Conservation (phyloP, 108 stramenopile species). For the Fistulifera pelliculosa region DNA sequence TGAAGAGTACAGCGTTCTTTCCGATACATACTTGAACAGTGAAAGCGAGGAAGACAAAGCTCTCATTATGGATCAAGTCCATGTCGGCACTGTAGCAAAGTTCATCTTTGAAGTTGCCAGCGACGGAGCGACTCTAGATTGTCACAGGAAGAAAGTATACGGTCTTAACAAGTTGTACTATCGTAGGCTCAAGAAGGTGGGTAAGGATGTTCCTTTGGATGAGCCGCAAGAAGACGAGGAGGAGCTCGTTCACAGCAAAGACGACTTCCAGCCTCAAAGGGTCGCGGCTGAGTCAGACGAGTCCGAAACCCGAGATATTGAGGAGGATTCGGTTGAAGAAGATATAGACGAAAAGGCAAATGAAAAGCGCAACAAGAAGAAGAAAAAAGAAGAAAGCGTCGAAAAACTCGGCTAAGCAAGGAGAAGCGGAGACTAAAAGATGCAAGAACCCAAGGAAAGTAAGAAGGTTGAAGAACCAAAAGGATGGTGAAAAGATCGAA, state of each 20-base stretch:
- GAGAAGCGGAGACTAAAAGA: conserved; percentile 1
- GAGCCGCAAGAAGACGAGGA: conserved; percentile 29
- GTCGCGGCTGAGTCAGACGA: neutral
- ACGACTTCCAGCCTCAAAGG: neutral
- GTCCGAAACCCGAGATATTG: neutral
- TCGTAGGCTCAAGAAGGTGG: conserved; percentile 59
- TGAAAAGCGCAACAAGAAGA: conserved; percentile 18
- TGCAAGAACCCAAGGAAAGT: conserved; percentile 14
- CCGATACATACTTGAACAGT: conserved; percentile 24
- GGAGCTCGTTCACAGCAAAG: neutral
- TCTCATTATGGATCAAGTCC: conserved; percentile 59
- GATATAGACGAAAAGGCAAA: conserved; percentile 10
- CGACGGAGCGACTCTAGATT: conserved; percentile 55
- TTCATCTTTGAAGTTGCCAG: conserved; percentile 80
- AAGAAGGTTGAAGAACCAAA: conserved; percentile 8
- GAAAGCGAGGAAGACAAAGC: conserved; percentile 2
- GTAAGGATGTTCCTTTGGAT: conserved; percentile 53
- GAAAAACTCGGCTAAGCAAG: too few relatives aligned
- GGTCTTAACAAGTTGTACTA: conserved; percentile 80
- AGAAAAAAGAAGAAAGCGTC: conserved; percentile 41
- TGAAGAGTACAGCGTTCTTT: conserved; percentile 58
- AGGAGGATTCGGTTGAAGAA: conserved; percentile 12
- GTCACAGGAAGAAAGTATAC: conserved; percentile 63
- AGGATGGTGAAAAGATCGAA: neutral
- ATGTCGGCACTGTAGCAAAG: conserved; percentile 72